Conservation (phyloP, 1,139 yeast species). For the Taphrina confusa region DNA sequence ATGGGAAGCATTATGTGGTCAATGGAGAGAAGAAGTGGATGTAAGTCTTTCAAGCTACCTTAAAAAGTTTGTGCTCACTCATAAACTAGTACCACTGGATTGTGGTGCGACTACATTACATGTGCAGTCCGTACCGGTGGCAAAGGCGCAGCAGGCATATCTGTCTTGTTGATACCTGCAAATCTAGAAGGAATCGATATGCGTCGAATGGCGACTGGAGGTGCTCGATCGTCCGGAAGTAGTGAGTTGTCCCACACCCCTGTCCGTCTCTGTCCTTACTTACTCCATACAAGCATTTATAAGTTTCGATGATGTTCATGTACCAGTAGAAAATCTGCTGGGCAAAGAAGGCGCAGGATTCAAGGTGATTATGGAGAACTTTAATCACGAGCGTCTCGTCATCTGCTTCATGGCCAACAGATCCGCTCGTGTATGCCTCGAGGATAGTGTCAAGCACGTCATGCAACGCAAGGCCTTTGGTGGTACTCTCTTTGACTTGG, state of each 20-base stretch:
- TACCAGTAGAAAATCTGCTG: conserved; percentile 51
- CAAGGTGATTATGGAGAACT: conserved; percentile 49
- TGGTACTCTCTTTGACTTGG: conserved; percentile 50
- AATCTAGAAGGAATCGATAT: conserved; percentile 48
- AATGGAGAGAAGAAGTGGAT: conserved; percentile 48
- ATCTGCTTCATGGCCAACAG: conserved; percentile 50
- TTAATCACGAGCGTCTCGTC: conserved; percentile 53
- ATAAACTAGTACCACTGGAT: conserved; percentile 11
- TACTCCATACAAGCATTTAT: conserved; percentile 43
- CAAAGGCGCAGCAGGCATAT: conserved; percentile 49
- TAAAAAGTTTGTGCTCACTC: background rate
- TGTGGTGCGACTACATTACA: conserved; percentile 47
- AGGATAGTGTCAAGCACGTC: conserved; percentile 47
- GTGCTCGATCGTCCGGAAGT: conserved; percentile 50
- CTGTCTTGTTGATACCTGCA: conserved; percentile 49
- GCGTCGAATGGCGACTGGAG: conserved; percentile 50
- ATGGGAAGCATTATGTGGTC: conserved; percentile 51
- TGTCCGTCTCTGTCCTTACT: background rate
- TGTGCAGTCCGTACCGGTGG: conserved; percentile 54
- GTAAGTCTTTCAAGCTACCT: background rate
- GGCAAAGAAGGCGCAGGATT: conserved; percentile 52
- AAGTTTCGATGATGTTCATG: conserved; percentile 52
- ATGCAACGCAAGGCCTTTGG: conserved; percentile 52
- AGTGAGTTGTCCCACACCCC: background rate
- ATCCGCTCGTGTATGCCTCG: conserved; percentile 50